These are phyloP conservation scores for Parathielavia appendiculata DNA, from an alignment of 495 filamentous ascomycete species.

Conservation along the genomic window DNA sequence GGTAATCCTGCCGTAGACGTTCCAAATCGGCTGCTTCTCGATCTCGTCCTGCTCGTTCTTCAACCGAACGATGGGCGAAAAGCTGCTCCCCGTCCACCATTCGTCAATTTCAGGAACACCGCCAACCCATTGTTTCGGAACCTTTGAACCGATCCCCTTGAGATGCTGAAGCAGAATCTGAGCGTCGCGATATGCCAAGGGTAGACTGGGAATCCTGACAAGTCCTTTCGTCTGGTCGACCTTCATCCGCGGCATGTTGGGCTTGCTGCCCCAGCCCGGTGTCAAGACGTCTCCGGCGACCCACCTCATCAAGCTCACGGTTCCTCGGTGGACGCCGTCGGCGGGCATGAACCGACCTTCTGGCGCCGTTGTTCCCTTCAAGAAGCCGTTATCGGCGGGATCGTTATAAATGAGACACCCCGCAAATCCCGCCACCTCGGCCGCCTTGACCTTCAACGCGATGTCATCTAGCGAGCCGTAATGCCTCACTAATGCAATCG, in stretches of 20 bases:
- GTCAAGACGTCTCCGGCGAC: conserved; percentile 85
- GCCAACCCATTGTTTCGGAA: conserved; percentile 70
- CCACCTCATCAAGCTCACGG: conserved; percentile 78
- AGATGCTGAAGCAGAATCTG: conserved; percentile 70
- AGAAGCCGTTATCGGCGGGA: conserved; percentile 72
- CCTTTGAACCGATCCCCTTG: conserved; percentile 66
- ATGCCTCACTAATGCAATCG: conserved; percentile 79
- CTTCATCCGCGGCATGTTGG: conserved; percentile 57
- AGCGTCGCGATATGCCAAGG: conserved; percentile 84
- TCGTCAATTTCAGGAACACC: conserved; percentile 64
- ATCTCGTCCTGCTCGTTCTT: conserved; percentile 83
- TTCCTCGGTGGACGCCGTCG: conserved; percentile 75
- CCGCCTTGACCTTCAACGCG: conserved; percentile 82
- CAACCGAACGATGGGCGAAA: conserved; percentile 74
- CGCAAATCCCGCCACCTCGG: conserved; percentile 73
- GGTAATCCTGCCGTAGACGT: conserved; percentile 73
- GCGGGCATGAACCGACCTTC: conserved; percentile 71
- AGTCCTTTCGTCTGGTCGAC: conserved; percentile 68
- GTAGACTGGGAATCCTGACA: conserved; percentile 79
- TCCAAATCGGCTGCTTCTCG: conserved; percentile 80
- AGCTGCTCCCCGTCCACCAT: conserved; percentile 78
- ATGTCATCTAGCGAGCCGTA: conserved; percentile 67
- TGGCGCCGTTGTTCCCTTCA: conserved; percentile 62
- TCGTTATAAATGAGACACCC: conserved; percentile 93
- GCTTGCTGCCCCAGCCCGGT: conserved; percentile 76